Conservation (phyloP, 2,329 filamentous ascomycete species). For the Cordyceps fumosorosea region DNA sequence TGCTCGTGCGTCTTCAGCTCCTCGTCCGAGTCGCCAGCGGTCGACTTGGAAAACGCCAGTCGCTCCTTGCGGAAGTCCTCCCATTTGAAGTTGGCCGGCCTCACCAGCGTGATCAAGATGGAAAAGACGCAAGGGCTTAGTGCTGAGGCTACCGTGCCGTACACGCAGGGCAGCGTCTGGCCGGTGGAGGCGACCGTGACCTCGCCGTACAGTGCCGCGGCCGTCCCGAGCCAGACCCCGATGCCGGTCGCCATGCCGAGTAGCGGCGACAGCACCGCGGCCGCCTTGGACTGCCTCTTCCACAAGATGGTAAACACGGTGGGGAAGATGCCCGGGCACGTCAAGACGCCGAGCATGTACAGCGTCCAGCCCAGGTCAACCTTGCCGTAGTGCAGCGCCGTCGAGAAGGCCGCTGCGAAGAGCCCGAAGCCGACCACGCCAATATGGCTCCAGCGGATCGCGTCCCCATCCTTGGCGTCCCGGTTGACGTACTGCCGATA, state of each 20-base stretch:
- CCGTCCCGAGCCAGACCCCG: slow-evolving; percentile 45
- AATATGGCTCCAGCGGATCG: slow-evolving; percentile 46
- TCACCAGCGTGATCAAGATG: slow-evolving; percentile 37
- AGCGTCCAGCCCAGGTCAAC: slow-evolving; percentile 48
- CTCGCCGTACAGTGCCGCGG: slow-evolving; percentile 38
- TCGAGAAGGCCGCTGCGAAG: slow-evolving; percentile 45
- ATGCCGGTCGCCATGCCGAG: slow-evolving; percentile 45
- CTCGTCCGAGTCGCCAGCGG: slow-evolving; percentile 14
- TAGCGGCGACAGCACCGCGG: slow-evolving; percentile 43
- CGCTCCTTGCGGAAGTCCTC: slow-evolving; percentile 33
- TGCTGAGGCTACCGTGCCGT: slow-evolving; percentile 44
- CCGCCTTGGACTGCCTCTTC: slow-evolving; percentile 40
- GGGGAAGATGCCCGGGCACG: slow-evolving; percentile 47
- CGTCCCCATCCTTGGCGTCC: slow-evolving; percentile 37
- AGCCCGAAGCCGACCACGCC: slow-evolving; percentile 46
- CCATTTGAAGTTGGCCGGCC: slow-evolving; percentile 36
- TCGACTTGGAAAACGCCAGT: slow-evolving; percentile 28
- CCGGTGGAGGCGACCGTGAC: slow-evolving; percentile 43
- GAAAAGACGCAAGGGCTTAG: slow-evolving; percentile 38
- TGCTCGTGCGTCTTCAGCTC: slow-evolving; percentile 20
- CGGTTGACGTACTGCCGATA: slow-evolving; percentile 44
- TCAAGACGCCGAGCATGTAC: slow-evolving; percentile 48
- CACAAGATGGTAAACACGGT: slow-evolving; percentile 48
- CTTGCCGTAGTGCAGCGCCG: slow-evolving; percentile 45
- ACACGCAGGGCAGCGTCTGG: slow-evolving; percentile 42